Evolutionary conservation across 2,329 filamentous ascomycete species (phyloP), one percentile per base, ranked within the genome.

Genomic region (Fusarium miscanthi): DNA sequence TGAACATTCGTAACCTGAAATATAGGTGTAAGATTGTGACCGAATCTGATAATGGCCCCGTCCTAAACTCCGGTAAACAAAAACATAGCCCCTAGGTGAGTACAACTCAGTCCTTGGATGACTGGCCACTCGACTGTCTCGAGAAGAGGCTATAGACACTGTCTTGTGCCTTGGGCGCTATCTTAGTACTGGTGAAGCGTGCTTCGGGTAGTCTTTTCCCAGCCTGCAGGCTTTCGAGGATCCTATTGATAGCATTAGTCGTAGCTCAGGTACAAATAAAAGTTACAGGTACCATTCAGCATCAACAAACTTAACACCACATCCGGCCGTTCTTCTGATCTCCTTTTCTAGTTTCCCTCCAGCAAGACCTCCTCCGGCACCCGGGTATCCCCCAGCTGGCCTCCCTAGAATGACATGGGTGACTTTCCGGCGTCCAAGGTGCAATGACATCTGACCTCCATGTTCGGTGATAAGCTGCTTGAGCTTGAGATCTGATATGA

Each of bases 371-470:
- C 94, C 94, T 1, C 93, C 93, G 14, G 88, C 88, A 48, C 90
- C 91, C 8, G 63, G 70, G 21, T 81, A 62, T 30, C 70, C 72
- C n/a, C 81, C 80, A 6, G 85, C 86, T 23, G 89, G 88, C 58
- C 84, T 87, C 12, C 93, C 93, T 10, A 97, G 82, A 63, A 98
- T 92, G 69, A 98, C 92, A 81, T 98, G 95, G 38, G 94, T 97
- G 73, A 97, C 93, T 56, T 87, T 88, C 41, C 90, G 88, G 48
- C 94, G 88, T 14, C 89, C 92, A 14, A 97, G 88, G 65, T 90
- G 87, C 40, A 94, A 87, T 7, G 93, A 91, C 74, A 94, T 85
- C 45, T 83, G 85, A 2, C 90, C 95, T 25, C 95, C 95, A 78
- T 97, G 90, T 63, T 90, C 86, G 9, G 87, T 89, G 41, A 98